phyloP scores from a whole-genome alignment of 2,329 filamentous ascomycete genomes.

The Colletotrichum somersetense region DNA sequence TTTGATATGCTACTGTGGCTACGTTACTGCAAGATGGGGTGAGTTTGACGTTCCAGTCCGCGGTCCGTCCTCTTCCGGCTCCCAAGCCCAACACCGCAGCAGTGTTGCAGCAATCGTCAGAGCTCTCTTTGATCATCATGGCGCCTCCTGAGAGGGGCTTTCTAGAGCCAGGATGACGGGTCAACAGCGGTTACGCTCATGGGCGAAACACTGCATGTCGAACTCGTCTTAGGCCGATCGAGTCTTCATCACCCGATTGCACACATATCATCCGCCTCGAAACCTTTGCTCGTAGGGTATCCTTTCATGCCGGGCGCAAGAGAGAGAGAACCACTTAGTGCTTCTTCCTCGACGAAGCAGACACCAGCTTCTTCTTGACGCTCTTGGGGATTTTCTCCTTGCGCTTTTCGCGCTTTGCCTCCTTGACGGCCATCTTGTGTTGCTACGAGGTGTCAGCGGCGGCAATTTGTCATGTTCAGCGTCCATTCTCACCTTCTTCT shows the following conservation, averaged over 20 bases:
- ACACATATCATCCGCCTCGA: constrained; percentile 11
- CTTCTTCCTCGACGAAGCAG: constrained; percentile 72
- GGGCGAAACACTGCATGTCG: constrained; percentile 44
- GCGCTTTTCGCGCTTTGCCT: constrained; percentile 93
- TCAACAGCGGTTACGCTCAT: constrained; percentile 56
- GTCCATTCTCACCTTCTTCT: constrained; percentile 74
- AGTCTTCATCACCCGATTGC: constrained; percentile 64
- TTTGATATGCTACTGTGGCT: constrained; percentile 26
- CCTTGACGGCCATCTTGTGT: constrained; percentile 93
- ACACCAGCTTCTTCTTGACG: constrained; percentile 89
- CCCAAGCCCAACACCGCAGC: constrained; percentile 12
- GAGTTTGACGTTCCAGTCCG: background rate
- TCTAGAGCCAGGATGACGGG: constrained; percentile 54
- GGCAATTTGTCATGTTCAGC: background rate
- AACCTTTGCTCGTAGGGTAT: background rate
- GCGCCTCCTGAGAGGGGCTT: constrained; percentile 45
- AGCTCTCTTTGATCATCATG: constrained; percentile 73
- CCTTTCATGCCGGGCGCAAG: background rate
- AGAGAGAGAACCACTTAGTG: constrained; percentile 55
- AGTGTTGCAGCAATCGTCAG: constrained; percentile 57
- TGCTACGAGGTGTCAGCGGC: constrained; percentile 52
- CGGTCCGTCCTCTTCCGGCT: background rate
- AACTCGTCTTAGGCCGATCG: constrained; percentile 36
- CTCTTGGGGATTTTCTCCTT: constrained; percentile 98
- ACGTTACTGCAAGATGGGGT: background rate